Evolutionary conservation across 148 eudicot genomes (phyloP).

Genomic region (Mesembryanthemum crystallinum): DNA sequence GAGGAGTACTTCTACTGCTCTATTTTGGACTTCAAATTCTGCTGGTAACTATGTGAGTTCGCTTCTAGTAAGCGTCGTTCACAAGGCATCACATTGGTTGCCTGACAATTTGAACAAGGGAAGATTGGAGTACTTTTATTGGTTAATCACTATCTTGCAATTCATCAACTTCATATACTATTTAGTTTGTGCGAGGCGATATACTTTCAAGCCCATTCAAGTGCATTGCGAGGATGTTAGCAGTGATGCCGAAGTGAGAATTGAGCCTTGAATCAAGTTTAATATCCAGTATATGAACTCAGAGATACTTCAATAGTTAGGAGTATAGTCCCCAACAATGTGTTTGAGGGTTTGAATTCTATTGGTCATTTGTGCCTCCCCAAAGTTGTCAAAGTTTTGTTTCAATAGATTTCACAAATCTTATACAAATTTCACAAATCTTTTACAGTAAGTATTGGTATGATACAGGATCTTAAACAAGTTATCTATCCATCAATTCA

Average conservation of each 20-base stretch:
- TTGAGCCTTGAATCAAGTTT: neutral
- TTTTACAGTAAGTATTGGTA: too few relatives aligned
- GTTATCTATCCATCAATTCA: too few relatives aligned
- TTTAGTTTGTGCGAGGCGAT: conserved; percentile 51
- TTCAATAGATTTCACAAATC: too few relatives aligned
- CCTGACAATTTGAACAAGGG: conserved; percentile 65
- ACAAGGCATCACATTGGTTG: conserved; percentile 53
- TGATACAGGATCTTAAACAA: too few relatives aligned
- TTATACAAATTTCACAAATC: too few relatives aligned
- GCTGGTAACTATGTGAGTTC: conserved; percentile 57
- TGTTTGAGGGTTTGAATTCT: too few relatives aligned
- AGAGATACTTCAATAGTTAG: too few relatives aligned
- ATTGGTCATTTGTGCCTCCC: too few relatives aligned
- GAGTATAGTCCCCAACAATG: too few relatives aligned
- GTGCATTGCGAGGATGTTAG: neutral
- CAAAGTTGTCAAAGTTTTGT: too few relatives aligned
- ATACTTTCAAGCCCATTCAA: conserved; percentile 48
- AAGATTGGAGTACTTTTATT: conserved; percentile 60
- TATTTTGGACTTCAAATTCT: conserved; percentile 51
- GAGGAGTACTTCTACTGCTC: conserved; percentile 62
- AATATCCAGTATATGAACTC: neutral
- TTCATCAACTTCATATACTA: conserved; percentile 51
- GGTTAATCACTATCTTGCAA: conserved; percentile 57
- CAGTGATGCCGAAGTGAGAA: neutral
- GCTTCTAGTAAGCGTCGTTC: conserved; percentile 46